Evolutionary conservation across 495 filamentous ascomycete species (phyloP), one percentile per base, ranked within the genome.

Genomic region (Hyaloscypha hepaticicola): DNA sequence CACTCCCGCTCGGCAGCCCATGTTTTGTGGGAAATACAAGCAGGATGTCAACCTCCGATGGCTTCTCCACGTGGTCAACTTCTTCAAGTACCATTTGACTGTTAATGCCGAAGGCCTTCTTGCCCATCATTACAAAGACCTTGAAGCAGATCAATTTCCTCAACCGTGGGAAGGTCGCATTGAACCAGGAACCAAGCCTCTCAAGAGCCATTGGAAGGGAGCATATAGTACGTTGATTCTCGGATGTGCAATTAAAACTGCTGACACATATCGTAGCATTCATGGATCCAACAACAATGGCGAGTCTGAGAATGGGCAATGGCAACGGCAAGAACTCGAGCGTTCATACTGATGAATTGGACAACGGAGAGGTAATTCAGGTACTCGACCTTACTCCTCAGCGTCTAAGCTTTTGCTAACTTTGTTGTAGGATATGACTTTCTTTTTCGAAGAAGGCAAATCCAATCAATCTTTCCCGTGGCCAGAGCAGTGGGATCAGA

Each of bases 11-110:
- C 14, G 19, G 11, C 56, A 66, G 22, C 69, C 71, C 24, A 19
- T 69, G 9, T 70, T 73, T 34, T 27, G 55, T 21, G 71, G 69
- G 0, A 50, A 33, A 11, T 56, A 25, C 19, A 66, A 65, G 31
- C 19, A 60, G 11, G n/a, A 58, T 22, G 33, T 71, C 24, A 69
- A 73, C 48, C 29, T 61, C 4, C 57, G 52, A 9, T 63, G 61
- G 61, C 56, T 71, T 8, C 38, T 69, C 6, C 61, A 71, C 28
- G 50, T 53, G 7, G 53, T 68, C 24, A 73, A 73, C 31, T 70
- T 69, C 67, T 73, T 73, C 41, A 66, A 66, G 55, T 71, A 66
- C 27, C 71, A 73, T 31, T 48, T 73, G 21, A 69, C 63, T 21
- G 26, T 58, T 25, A 3, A 25, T 41, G 66, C 52, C 9, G 69